phyloP scores from a whole-genome alignment of 2,329 filamentous ascomycete genomes.

The Pestalotiopsis fici region DNA sequence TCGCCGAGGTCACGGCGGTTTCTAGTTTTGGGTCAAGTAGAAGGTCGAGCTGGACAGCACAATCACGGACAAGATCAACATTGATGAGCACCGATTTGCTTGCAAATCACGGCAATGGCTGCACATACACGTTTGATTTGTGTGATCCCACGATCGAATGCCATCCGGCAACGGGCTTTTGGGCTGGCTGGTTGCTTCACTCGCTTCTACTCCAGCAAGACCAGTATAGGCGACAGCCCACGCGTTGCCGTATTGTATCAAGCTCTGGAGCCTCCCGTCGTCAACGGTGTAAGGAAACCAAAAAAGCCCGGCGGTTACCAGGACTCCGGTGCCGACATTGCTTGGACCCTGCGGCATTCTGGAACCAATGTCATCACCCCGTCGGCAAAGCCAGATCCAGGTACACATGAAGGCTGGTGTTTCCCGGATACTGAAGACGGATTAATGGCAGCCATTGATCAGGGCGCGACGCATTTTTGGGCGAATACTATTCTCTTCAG shows the following conservation, averaged over 20 bases:
- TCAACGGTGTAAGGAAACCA: conserved; percentile 1
- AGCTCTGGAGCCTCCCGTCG: not conserved
- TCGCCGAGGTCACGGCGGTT: not conserved
- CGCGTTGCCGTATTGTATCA: not conserved
- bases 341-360: not conserved
- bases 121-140: not conserved
- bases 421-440: not conserved
- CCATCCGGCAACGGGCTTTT: too few species aligned
- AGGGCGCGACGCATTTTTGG: not conserved
- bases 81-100: not conserved
- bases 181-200: not conserved
- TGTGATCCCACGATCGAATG: not conserved
- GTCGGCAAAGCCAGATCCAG: not conserved
- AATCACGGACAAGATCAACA: not conserved
- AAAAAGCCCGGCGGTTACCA: not conserved
- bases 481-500: not conserved
- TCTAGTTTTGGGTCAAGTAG: not conserved
- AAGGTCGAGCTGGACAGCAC: not conserved
- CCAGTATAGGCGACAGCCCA: not conserved
- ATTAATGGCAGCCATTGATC: not conserved
- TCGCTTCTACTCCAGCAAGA: not conserved
- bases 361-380: not conserved
- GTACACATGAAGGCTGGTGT: not conserved
- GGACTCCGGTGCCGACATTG: conserved; percentile 2
- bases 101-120: not conserved